Evolutionary conservation across 2,329 filamentous ascomycete genomes (phyloP).

Genomic region (Arthrobotrys pseudoclavata): DNA sequence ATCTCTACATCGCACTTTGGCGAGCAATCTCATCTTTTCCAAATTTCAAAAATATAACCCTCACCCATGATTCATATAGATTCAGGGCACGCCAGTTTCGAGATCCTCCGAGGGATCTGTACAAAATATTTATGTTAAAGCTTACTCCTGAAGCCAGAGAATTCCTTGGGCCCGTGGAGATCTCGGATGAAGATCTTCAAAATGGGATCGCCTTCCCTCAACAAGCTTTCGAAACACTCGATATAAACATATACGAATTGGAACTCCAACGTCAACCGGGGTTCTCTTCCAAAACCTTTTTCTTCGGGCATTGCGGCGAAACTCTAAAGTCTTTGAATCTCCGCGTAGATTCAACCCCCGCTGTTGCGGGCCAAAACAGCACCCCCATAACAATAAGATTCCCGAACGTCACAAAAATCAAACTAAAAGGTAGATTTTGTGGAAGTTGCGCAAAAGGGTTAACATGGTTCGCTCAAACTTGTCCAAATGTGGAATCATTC

Average conservation of each 20-base stretch:
- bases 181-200: neutral
- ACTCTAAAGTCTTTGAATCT: neutral
- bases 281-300: neutral
- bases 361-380: no score
- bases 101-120: neutral
- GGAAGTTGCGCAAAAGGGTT: neutral
- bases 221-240: neutral
- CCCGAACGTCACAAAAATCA: neutral
- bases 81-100: neutral
- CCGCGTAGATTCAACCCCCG: neutral
- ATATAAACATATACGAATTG: neutral
- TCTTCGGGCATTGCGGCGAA: neutral
- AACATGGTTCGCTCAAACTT: neutral
- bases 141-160: neutral
- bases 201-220: neutral
- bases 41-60: neutral
- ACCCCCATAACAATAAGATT: neutral
- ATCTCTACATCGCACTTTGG: neutral
- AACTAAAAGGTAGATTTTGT: neutral
- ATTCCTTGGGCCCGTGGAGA: neutral
- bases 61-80: neutral
- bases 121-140: neutral
- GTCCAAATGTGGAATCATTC: neutral
- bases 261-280: neutral
- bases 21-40: neutral